Evolutionary conservation across 106 monocot genomes (phyloP).

Genomic region (Acorus calamus): DNA sequence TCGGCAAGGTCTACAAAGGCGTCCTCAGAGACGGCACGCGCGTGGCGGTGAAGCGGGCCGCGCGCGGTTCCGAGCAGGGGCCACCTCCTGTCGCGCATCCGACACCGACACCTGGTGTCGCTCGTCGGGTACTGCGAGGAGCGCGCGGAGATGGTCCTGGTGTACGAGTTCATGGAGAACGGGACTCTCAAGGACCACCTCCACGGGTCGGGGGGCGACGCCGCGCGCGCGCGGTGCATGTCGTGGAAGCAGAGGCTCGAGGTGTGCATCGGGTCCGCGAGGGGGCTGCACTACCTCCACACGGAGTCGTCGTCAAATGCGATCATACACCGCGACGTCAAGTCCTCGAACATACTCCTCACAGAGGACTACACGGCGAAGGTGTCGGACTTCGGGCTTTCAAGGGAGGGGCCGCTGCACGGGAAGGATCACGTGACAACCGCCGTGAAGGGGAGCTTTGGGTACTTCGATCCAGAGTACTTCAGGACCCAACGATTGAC

Average conservation of each 20-base stretch:
- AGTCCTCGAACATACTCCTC: too few relatives aligned
- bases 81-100: slow-evolving; percentile 34
- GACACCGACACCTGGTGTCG: slow-evolving; percentile 53
- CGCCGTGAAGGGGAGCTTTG: slow-evolving; percentile 72
- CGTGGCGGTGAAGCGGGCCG: slow-evolving; percentile 50
- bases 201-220: slow-evolving; percentile 18
- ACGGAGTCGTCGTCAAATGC: slow-evolving; percentile 18
- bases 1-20: slow-evolving; percentile 58
- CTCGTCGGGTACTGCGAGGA: slow-evolving; percentile 64
- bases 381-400: slow-evolving; percentile 74
- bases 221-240: slow-evolving; percentile 10
- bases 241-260: slow-evolving; percentile 33
- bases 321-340: not conserved
- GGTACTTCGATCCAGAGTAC: slow-evolving; percentile 89
- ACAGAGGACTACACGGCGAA: slow-evolving; percentile 27
- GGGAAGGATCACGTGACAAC: slow-evolving; percentile 79
- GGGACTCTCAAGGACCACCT: slow-evolving; percentile 34
- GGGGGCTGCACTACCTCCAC: slow-evolving; percentile 35
- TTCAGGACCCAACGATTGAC: slow-evolving; percentile 73
- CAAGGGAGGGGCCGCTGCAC: slow-evolving; percentile 39
- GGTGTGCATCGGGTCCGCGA: slow-evolving; percentile 24
- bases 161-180: slow-evolving; percentile 64
- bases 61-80: slow-evolving; percentile 30
- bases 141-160: slow-evolving; percentile 48
- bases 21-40: slow-evolving; percentile 36